Base-by-base conservation (phyloP, 441 rosid species). In the Gossypium schwendimanii region DNA sequence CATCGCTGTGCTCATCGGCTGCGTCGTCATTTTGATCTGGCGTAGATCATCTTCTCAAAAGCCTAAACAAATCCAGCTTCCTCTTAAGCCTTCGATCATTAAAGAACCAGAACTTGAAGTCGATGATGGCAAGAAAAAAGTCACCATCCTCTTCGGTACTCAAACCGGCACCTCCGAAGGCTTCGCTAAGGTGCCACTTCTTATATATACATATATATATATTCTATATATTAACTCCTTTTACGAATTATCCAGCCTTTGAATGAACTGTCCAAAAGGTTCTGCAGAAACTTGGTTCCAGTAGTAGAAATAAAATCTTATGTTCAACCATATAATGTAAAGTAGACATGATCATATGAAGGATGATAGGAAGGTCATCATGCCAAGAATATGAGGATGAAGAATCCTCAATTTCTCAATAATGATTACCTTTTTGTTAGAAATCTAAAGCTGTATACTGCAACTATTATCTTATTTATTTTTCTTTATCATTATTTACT, bases 141-240 rank as follows among this genome's bases (percentile, higher is more conserved):
- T 95, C 53, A 87, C 95, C 4, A 80, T 95, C 77, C 85, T 95
- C 73, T 93, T 85, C 75, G 99, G 98, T 15, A 95, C 99, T 0
- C 99, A 95, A 74, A 95, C 99, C 0, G 99, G 99, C 2, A 95
- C 99, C 1, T 98, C 99, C 3, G 99, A 95, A 88, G 99, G 99
- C 54, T 95, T 95, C 69, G 98, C 99, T 5, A 95, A 95, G 96
- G 98, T 93, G 24, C 5, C 17, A 31, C 14, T 0, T 0, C 59
- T 15, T 28, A 18, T 12, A 2, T 52, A 24, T 23, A 2, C 24
- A 47, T 3, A 59, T 24, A 26, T 26, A 26, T 26, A 6, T 28
- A 15, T 49, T 49, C n/a, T 49, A 49, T 49, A 14, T 9, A 44
- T 68, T n/a, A 1, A 2, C 4, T 3, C 33, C 26, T 7, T 36